A percentile compares a stretch with the other conserved stretches of the same genome.
These are phyloP conservation scores for Scleroderma bovista DNA, from an alignment of 768 basidiomycete species.

Conservation along the genomic window DNA sequence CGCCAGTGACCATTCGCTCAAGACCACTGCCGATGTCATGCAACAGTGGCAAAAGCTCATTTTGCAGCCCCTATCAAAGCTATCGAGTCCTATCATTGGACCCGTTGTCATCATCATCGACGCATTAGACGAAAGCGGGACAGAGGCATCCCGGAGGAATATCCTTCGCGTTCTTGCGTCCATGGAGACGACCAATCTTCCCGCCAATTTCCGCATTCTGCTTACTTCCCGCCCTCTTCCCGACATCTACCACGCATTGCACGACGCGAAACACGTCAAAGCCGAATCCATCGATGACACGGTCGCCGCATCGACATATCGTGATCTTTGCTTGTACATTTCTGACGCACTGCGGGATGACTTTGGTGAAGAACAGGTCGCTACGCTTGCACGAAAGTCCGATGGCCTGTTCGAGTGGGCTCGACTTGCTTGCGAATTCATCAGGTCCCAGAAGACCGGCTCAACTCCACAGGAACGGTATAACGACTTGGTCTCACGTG, in stretches of 20 bases:
- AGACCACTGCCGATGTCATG: neutral
- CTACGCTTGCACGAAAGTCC: neutral
- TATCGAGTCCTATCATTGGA: constrained; percentile 1
- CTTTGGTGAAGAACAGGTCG: neutral
- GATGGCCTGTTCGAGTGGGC: neutral
- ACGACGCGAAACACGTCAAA: neutral
- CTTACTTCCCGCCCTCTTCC: constrained; percentile 1
- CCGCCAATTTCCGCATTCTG: neutral
- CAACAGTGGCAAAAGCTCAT: constrained; percentile 16
- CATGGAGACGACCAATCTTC: constrained; percentile 21
- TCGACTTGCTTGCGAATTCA: constrained; percentile 1
- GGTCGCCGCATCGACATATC: neutral
- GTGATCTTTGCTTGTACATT: neutral
- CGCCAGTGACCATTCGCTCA: neutral
- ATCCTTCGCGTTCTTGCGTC: constrained; percentile 8
- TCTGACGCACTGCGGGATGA: neutral
- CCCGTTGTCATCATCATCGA: constrained; percentile 19
- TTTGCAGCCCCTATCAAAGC: constrained; percentile 3
- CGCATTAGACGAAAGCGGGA: constrained; percentile 12
- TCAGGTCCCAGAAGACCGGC: neutral
- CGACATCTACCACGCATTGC: neutral
- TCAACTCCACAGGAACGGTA: neutral
- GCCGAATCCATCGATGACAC: neutral
- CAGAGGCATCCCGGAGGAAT: neutral
- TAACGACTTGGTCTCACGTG: neutral